Percentiles rank a stretch among this genome's conserved stretches.
These are phyloP conservation scores for Wickerhamomyces pijperi DNA, from an alignment of 805 yeast genomes.

Conservation along the genomic window DNA sequence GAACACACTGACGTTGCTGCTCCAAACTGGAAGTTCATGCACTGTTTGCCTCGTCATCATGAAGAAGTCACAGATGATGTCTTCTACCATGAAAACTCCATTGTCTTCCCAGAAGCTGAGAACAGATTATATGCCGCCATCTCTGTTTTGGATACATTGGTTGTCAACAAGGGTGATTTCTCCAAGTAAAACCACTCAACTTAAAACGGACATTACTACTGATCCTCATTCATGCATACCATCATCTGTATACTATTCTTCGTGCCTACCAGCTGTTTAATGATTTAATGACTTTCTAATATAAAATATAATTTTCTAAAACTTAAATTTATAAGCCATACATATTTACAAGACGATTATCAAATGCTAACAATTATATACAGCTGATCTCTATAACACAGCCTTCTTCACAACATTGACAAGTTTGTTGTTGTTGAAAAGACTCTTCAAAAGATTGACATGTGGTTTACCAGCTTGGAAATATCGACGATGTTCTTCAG, in stretches of 20 bases:
- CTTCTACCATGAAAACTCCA: constrained; percentile 70
- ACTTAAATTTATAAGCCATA: too few relatives aligned
- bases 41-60: constrained; percentile 89
- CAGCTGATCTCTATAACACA: too few relatives aligned
- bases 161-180: constrained; percentile 67
- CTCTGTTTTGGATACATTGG: constrained; percentile 85
- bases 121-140: constrained; percentile 94
- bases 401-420: too few relatives aligned
- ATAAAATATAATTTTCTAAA: too few relatives aligned
- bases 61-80: constrained; percentile 94
- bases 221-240: too few relatives aligned
- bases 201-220: too few relatives aligned
- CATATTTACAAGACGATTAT: too few relatives aligned
- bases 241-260: too few relatives aligned
- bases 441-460: too few relatives aligned
- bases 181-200: constrained; percentile 4
- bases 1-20: constrained; percentile 50
- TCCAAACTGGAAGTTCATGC: constrained; percentile 88
- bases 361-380: too few relatives aligned
- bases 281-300: neutral
- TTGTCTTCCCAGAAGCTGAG: constrained; percentile 94
- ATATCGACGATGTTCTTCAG: neutral
- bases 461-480: neutral
- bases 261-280: neutral
- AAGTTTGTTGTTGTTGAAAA: too few relatives aligned